These are phyloP conservation scores for Micractinium sp. DNA, from an alignment of 139 green algal genomes.

Conservation along the genomic window DNA sequence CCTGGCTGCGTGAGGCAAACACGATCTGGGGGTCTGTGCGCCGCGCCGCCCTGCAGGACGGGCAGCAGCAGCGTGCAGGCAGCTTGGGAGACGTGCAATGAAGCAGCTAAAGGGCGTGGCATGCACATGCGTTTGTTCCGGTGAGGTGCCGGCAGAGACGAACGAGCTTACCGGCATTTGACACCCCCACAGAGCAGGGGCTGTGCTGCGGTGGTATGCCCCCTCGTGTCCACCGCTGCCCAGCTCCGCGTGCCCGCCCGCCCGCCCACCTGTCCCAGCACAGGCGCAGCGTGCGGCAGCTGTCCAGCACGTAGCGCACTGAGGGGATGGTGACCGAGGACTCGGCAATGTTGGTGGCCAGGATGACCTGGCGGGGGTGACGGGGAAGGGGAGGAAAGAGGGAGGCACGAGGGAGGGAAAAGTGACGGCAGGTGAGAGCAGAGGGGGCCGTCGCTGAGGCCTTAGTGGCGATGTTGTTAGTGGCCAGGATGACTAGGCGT, in stretches of 20 bases:
- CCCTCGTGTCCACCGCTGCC: too few relatives aligned
- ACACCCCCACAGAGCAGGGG: too few relatives aligned
- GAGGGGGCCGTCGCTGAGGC: too few relatives aligned
- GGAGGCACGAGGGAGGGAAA: too few relatives aligned
- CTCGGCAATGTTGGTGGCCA: conserved; percentile 96
- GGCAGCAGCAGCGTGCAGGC: background rate
- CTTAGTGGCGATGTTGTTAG: too few relatives aligned
- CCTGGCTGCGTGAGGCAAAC: conserved; percentile 16
- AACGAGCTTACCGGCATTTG: too few relatives aligned
- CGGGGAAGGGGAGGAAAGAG: background rate
- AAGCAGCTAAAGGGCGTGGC: too few relatives aligned
- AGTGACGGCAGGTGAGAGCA: too few relatives aligned
- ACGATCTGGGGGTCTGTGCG: background rate
- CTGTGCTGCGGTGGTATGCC: background rate
- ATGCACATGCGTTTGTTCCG: too few relatives aligned
- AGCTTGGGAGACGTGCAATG: too few relatives aligned
- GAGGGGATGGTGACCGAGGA: conserved; percentile 91
- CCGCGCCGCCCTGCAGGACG: background rate
- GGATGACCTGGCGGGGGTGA: conserved; percentile 60
- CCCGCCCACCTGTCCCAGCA: background rate
- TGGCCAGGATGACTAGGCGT: too few relatives aligned
- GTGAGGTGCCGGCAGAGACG: too few relatives aligned
- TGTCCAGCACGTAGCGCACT: conserved; percentile 84
- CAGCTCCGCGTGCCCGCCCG: background rate
- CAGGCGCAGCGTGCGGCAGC: conserved; percentile 3